Evolutionary conservation across 139 green algal species (phyloP), one percentile per base, ranked within the genome.

Genomic region (Asterochloris sp.): DNA sequence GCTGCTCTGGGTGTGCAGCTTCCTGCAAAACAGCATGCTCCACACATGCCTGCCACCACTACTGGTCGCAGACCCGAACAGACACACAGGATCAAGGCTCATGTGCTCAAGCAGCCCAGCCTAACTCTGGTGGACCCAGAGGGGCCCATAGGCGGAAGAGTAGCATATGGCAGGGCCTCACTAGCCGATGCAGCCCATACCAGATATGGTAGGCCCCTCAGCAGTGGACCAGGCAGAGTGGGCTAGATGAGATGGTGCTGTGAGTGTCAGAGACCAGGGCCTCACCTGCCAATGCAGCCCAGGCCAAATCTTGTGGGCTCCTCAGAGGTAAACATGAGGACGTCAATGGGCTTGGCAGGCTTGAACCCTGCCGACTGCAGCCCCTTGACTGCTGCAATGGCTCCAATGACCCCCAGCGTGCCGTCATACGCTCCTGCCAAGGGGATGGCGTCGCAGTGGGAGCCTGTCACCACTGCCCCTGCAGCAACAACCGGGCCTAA

Each of bases 251-350:
- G 21, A 8, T 26, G 66, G 66, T 21, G 66, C 21, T 21, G 4
- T 21, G 66, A 71, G 14, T 69, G 63, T 14, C 16, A 16, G 16
- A 69, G 29, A 13, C 1, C 11, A 74, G 62, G 26, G 60, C 15
- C 29, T 4, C 13, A 89, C 84, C 91, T 96, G 78, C 96, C 96
- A 28, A 94, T 88, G 87, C 96, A 99, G 80, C 86, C 90, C 26
- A 98, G 86, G 0, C 88, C 94, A 84, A 99, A 99, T 16, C 96
- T 89, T 0, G 96, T 99, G 8, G 96, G 96, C 85, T 99, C 96
- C 85, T 99, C 96, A 13, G 86, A 94, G 0, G 95, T 98, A 84
- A 99, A 99, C 91, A 99, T 98, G n/a, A 99, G 79, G 13, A 96
- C 95, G 67, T 98, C 95, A 9, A 99, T 85, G 2, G 91, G 78